Conservation (phyloP, 1,139 yeast species). For the Candida sp. region DNA sequence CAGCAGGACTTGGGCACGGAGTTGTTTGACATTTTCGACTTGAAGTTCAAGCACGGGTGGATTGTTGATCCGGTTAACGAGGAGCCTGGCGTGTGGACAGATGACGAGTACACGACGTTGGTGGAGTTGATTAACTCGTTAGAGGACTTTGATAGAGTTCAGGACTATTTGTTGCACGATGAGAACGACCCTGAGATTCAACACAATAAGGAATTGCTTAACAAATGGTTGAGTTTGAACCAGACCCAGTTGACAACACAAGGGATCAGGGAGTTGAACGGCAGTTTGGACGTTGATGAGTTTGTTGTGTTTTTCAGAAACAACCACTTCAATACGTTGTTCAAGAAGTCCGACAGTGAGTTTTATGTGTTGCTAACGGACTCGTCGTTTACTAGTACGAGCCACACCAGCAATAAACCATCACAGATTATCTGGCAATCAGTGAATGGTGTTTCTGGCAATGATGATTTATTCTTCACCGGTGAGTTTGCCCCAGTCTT, state of each 20-base stretch:
- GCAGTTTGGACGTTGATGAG: slow-evolving; percentile 38
- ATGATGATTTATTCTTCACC: slow-evolving; percentile 66
- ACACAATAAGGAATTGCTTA: slow-evolving; percentile 21
- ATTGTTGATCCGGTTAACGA: slow-evolving; percentile 28
- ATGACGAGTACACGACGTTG: slow-evolving; percentile 22
- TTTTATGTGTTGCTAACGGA: slow-evolving; percentile 75
- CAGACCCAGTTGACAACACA: slow-evolving; percentile 72
- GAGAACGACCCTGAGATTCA: slow-evolving; percentile 15
- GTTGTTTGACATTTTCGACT: slow-evolving; percentile 42
- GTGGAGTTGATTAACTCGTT: slow-evolving; percentile 27
- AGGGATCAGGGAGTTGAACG: slow-evolving; percentile 57
- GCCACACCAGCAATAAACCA: slow-evolving; percentile 26
- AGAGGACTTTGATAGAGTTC: slow-evolving; percentile 49
- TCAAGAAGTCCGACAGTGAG: slow-evolving; percentile 52
- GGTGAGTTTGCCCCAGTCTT: slow-evolving; percentile 57
- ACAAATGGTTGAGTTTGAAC: slow-evolving; percentile 52
- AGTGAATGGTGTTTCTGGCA: slow-evolving; percentile 66
- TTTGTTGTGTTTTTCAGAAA: slow-evolving; percentile 79
- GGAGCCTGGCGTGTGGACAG: slow-evolving; percentile 14
- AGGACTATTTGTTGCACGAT: slow-evolving; percentile 37
- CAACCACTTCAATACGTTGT: slow-evolving; percentile 80
- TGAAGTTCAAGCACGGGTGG: slow-evolving; percentile 58
- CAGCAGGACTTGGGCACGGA: slow-evolving; percentile 40
- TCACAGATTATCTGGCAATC: slow-evolving; percentile 77
- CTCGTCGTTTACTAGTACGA: slow-evolving; percentile 50